Percentiles rank a stretch among this genome's conserved stretches.
These are phyloP conservation scores for Phytophthora fragariae DNA, from an alignment of 352 stramenopile species.

Conservation along the genomic window DNA sequence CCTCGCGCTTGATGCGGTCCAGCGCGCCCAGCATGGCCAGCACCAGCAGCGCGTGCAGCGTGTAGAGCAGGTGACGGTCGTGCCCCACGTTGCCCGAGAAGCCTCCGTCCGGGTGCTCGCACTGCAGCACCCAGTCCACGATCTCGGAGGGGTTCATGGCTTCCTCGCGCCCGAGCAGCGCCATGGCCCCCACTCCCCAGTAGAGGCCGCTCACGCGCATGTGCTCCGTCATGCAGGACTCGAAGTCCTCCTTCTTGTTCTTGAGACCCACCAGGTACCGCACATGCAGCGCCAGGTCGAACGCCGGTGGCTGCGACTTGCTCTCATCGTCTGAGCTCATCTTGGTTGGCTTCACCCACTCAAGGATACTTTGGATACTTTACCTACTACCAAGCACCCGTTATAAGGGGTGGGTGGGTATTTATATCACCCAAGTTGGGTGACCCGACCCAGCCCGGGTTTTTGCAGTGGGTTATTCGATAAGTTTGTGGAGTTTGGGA, in stretches of 20 bases:
- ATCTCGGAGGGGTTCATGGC: conserved; percentile 88
- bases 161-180: conserved; percentile 91
- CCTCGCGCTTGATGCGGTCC: conserved; percentile 80
- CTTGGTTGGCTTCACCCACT: not conserved
- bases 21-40: conserved; percentile 94
- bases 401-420: too few species aligned
- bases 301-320: conserved; percentile 38
- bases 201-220: conserved; percentile 98
- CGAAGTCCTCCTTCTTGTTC: conserved; percentile 91
- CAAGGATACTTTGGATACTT: too few species aligned
- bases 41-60: conserved; percentile 97
- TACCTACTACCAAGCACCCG: too few species aligned
- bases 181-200: conserved; percentile 97
- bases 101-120: conserved; percentile 90
- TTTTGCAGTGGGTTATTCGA: too few species aligned
- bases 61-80: conserved; percentile 98
- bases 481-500: too few species aligned
- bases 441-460: too few species aligned
- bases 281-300: conserved; percentile 76
- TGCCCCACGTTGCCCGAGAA: conserved; percentile 98
- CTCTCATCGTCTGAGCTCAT: conserved; percentile 37
- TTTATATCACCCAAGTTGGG: too few species aligned
- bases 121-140: conserved; percentile 96
- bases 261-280: conserved; percentile 83
- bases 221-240: conserved; percentile 96